A percentile compares a stretch with the other conserved stretches of the same genome.
Evolutionary conservation across 139 green algal species (phyloP).

Genomic region (Coccomyxa sp.): DNA sequence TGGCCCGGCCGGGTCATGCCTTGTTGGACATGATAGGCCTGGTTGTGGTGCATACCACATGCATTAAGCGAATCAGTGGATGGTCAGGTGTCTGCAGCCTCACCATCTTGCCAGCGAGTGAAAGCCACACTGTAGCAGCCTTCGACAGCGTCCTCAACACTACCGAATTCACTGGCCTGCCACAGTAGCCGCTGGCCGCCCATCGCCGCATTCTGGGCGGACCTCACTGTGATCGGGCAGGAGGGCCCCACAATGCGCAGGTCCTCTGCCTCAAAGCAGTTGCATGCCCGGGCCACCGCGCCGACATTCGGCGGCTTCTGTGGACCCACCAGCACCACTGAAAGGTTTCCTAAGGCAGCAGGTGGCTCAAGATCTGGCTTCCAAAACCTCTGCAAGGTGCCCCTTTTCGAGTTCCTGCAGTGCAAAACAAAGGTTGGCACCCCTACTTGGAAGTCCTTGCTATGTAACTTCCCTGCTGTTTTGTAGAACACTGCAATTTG

Average conservation of each 20-base stretch:
- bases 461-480: too few relatives aligned
- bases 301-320: background rate
- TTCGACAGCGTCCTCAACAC: background rate
- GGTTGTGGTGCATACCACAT: too few relatives aligned
- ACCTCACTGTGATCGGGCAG: background rate
- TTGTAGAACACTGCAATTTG: too few relatives aligned
- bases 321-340: background rate
- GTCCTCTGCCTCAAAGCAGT: background rate
- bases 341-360: background rate
- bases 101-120: background rate
- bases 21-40: too few relatives aligned
- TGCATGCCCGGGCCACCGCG: background rate
- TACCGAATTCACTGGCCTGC: background rate
- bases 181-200: background rate
- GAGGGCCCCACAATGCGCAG: background rate
- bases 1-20: too few relatives aligned
- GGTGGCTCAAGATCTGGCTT: background rate
- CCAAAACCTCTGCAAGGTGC: background rate
- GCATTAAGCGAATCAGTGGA: too few relatives aligned
- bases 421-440: too few relatives aligned
- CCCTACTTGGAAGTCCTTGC: too few relatives aligned
- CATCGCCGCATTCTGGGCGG: background rate
- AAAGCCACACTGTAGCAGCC: background rate
- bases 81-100: background rate
- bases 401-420: background rate